phyloP scores from a whole-genome alignment of 2,329 filamentous ascomycete genomes.

The Aspergillus transmontanensis region DNA sequence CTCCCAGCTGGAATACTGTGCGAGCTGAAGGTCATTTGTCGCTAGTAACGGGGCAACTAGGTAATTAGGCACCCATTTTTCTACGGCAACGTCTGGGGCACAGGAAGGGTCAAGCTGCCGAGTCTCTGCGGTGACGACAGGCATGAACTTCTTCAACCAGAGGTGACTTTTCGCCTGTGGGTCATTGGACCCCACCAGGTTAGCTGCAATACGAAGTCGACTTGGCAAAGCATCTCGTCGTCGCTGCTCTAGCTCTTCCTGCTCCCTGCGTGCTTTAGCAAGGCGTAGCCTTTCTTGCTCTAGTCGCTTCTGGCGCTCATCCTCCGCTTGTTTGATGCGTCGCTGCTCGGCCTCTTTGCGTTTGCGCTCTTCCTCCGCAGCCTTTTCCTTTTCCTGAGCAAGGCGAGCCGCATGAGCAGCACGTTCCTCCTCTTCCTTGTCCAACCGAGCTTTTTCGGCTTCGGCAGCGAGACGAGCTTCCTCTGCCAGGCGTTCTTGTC shows the following conservation, averaged over 20 bases:
- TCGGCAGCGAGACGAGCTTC: constrained; percentile 33
- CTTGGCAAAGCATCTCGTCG: constrained; percentile 50
- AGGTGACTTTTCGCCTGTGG: constrained; percentile 43
- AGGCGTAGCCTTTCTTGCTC: constrained; percentile 47
- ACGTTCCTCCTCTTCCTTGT: constrained; percentile 40
- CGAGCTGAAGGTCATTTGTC: constrained; percentile 52
- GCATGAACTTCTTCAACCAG: constrained; percentile 51
- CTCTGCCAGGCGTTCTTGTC: constrained; percentile 35
- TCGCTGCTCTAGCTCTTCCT: constrained; percentile 49
- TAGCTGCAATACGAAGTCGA: constrained; percentile 47
- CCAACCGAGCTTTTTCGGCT: constrained; percentile 33
- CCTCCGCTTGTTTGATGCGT: constrained; percentile 48
- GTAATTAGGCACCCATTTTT: constrained; percentile 54
- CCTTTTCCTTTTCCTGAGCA: constrained; percentile 46
- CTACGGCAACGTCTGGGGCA: constrained; percentile 39
- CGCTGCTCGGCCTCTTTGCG: constrained; percentile 47
- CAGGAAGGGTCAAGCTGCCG: constrained; percentile 46
- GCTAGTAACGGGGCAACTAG: constrained; percentile 51
- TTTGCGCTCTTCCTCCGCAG: constrained; percentile 46
- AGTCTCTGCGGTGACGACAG: constrained; percentile 48
- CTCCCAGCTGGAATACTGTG: constrained; percentile 51
- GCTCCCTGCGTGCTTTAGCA: constrained; percentile 46
- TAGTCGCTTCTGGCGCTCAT: constrained; percentile 46
- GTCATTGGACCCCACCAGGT: constrained; percentile 48
- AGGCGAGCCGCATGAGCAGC: constrained; percentile 35